Evolutionary conservation across 78 protist genomes (phyloP).

Genomic region (Acrasis kona): DNA sequence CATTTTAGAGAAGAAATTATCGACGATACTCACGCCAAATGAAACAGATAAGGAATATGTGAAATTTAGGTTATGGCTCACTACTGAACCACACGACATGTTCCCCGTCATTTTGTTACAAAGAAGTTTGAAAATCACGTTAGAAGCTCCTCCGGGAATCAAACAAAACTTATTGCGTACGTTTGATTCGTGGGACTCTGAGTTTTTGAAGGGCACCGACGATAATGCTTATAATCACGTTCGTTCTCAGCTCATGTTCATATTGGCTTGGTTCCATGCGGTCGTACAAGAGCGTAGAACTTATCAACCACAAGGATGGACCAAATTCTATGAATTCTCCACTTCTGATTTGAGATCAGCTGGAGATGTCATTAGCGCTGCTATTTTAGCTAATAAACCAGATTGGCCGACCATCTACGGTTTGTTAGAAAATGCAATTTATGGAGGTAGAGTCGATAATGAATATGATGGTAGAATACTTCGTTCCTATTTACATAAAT

Average conservation of each 20-base stretch:
- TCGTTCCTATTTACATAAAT: conserved; percentile 26
- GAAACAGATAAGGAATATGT: too few relatives aligned
- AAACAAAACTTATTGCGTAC: conserved; percentile 53
- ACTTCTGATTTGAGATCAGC: conserved; percentile 57
- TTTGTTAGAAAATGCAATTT: conserved; percentile 42
- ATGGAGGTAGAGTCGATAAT: conserved; percentile 70
- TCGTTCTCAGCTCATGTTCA: conserved; percentile 26
- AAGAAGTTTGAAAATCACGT: conserved; percentile 49
- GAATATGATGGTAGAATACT: conserved; percentile 45
- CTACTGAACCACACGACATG: conserved; percentile 61
- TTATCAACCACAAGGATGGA: conserved; percentile 78
- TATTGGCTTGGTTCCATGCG: conserved; percentile 71
- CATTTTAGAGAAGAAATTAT: conserved; percentile 44
- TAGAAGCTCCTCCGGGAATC: conserved; percentile 84
- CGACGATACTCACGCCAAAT: not conserved
- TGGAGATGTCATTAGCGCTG: conserved; percentile 31
- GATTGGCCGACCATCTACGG: conserved; percentile 51
- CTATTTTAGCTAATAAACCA: not conserved
- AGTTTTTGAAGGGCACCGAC: too few relatives aligned
- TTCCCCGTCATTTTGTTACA: conserved; percentile 48
- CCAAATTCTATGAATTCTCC: conserved; percentile 71
- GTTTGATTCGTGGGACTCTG: conserved; percentile 27
- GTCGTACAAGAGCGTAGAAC: conserved; percentile 74
- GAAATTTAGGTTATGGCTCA: conserved; percentile 72
- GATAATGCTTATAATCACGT: not conserved